These are phyloP conservation scores for Flaveria floridana DNA, from an alignment of 140 eudicot genomes.

Conservation along the genomic window DNA sequence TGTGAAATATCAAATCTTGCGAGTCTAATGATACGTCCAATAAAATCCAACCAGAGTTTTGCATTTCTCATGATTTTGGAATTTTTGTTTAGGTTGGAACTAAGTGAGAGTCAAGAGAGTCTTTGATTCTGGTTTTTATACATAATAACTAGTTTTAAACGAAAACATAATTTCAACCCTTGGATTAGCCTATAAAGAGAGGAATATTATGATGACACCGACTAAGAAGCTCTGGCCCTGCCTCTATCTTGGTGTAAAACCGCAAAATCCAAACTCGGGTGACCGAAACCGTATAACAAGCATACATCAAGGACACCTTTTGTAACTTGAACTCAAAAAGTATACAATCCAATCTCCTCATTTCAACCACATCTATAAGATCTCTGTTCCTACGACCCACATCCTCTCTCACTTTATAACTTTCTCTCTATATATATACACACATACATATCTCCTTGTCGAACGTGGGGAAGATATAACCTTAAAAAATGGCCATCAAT, in stretches of 20 bases:
- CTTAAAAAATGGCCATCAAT: conserved; percentile 35
- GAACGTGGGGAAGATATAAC: not conserved
- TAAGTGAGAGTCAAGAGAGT: too few species aligned
- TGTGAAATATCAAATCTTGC: not conserved
- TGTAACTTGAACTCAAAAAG: not conserved
- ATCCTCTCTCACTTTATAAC: conserved; percentile 14
- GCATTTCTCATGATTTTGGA: too few species aligned
- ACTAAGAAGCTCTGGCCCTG: not conserved
- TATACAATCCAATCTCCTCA: conserved; percentile 1
- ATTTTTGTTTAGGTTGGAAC: too few species aligned
- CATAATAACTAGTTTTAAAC: too few species aligned
- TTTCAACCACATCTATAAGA: conserved; percentile 16
- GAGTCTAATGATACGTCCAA: not conserved
- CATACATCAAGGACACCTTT: not conserved
- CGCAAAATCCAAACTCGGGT: not conserved
- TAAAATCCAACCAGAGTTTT: too few species aligned
- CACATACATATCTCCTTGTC: not conserved
- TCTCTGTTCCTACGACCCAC: conserved; percentile 19
- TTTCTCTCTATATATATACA: not conserved
- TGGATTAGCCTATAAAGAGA: not conserved
- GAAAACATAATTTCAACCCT: too few species aligned
- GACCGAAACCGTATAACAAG: not conserved
- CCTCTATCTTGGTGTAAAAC: not conserved
- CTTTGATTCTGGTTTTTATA: too few species aligned
- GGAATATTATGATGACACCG: not conserved